These are phyloP conservation scores for Petrea volubilis DNA, from an alignment of 257 asterid genomes.

Conservation along the genomic window DNA sequence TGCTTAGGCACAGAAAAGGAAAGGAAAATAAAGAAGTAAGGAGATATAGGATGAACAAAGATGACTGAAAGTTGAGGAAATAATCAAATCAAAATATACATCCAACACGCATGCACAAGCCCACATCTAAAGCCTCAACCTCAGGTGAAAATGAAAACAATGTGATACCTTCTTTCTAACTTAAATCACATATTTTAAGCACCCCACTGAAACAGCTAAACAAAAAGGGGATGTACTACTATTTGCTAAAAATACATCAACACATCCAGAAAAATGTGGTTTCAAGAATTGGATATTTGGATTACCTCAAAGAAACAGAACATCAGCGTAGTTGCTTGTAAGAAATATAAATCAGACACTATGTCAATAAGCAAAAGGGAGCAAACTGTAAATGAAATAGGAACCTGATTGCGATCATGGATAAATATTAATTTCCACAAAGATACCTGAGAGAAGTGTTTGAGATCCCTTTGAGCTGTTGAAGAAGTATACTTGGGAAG, in stretches of 20 bases:
- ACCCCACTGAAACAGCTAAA: background rate
- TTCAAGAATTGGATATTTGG: background rate
- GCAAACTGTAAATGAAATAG: background rate
- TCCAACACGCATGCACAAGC: no score
- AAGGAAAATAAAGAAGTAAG: background rate
- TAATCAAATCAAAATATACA: no score
- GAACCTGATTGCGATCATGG: background rate
- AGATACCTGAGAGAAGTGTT: constrained; percentile 54
- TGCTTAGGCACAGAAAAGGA: constrained; percentile 23
- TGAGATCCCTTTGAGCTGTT: constrained; percentile 59
- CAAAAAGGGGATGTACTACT: background rate
- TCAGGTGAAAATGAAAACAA: background rate
- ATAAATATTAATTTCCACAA: background rate
- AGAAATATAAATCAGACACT: background rate
- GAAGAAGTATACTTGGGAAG: constrained; percentile 64
- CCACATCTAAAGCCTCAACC: background rate
- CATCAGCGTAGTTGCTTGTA: no score
- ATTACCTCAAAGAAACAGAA: background rate
- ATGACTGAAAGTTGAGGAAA: no score
- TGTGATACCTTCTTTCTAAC: background rate
- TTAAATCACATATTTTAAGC: background rate
- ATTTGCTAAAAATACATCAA: background rate
- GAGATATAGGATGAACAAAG: background rate
- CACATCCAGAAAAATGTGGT: background rate
- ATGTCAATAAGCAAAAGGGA: background rate